A percentile compares a stretch with the other conserved stretches of the same genome.
These are phyloP conservation scores for Mycena filopes DNA, from an alignment of 768 basidiomycete genomes.

Conservation along the genomic window DNA sequence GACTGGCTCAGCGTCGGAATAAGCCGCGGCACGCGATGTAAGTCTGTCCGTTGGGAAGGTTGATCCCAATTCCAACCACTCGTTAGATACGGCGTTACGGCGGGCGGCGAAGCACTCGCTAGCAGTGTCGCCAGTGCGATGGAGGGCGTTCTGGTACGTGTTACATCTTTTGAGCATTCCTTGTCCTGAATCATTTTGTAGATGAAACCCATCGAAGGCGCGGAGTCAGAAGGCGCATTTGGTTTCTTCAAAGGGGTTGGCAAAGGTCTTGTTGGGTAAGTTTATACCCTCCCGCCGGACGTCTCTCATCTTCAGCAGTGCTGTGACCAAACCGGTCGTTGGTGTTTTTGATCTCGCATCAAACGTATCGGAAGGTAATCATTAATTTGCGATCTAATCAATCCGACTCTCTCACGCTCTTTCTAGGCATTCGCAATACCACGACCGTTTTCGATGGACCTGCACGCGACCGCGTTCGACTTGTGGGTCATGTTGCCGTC, in stretches of 20 bases:
- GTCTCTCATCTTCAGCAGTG: conserved; percentile 54
- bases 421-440: conserved; percentile 92
- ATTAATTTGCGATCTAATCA: neutral
- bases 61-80: neutral
- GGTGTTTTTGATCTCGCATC: conserved; percentile 97
- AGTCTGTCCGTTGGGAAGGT: conserved; percentile 36
- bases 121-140: conserved; percentile 95
- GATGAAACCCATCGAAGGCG: conserved; percentile 98
- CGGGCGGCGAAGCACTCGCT: conserved; percentile 94
- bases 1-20: conserved; percentile 91
- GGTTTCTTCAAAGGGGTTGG: conserved; percentile 99
- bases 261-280: conserved; percentile 93
- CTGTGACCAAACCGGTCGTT: conserved; percentile 95
- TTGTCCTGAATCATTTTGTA: conserved; percentile 42
- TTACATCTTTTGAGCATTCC: neutral
- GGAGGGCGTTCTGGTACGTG: conserved; percentile 87
- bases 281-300: neutral
- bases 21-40: conserved; percentile 96
- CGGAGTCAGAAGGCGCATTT: conserved; percentile 91
- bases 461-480: conserved; percentile 85
- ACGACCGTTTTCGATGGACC: conserved; percentile 97
- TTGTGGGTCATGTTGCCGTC: conserved; percentile 58
- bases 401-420: conserved; percentile 13
- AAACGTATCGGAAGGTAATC: conserved; percentile 88
- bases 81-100: conserved; percentile 90